Base-by-base conservation (phyloP, 495 filamentous ascomycete genomes). In the Neurospora intermedia region DNA sequence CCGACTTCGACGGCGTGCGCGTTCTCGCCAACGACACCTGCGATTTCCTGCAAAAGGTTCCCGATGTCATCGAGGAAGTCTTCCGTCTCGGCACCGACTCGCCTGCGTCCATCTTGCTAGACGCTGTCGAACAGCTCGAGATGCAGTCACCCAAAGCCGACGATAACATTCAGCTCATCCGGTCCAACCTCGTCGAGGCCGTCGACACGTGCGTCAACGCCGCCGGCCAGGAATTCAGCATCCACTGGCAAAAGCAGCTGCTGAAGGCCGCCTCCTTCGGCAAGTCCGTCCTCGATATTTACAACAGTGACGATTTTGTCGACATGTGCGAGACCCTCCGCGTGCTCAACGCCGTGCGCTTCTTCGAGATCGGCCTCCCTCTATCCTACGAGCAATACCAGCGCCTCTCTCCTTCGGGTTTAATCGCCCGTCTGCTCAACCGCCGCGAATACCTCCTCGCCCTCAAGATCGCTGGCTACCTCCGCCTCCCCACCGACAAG, bases 281-380 rank as follows among this genome's bases (percentile, higher is more conserved):
- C 15, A 99, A 99, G 80, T 98, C 96, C 0, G 95, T 98, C 0
- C 87, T 98, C 3, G 96, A 97, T 76, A 89, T 98, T 40, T 99
- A 98, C 82, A 96, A 92, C 81, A 96, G 93, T 78, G 96, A 99
- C 75, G 95, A 98, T 72, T 99, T 98, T 80, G 96, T 99, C 39
- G 94, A 98, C 73, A 98, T 97, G 93, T 97, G 93, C 75, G 96
- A 99, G 81, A 94, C 91, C 13, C 83, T 98, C 20, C 91, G 96
- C 69, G 94, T 99, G 4, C 86, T 99, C 41, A 97, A 97, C 77
- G 95, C 96, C 18, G 90, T 94, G 5, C 87, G 96, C 69, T 97
- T 92, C 79, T 98, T 93, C 77, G 90, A 96, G 77, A 90, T 99
- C 71, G 96, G 96, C 15, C 76, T 99, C 18, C 93, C 96, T 0